Conservation (phyloP, 2,329 filamentous ascomycete genomes). For the Exophiala oligosperma region DNA sequence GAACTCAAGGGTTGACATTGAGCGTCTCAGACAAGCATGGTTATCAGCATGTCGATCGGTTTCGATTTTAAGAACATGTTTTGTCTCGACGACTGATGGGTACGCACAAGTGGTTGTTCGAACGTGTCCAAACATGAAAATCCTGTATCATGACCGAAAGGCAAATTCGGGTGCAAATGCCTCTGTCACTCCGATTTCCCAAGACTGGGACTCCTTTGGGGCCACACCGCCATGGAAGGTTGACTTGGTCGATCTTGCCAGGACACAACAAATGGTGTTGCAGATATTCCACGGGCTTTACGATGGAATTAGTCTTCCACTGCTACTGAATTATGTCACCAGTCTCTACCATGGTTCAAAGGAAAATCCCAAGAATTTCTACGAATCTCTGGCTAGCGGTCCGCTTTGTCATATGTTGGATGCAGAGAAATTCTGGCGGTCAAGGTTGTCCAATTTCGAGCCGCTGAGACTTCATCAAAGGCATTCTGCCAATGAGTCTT, state of each 20-base stretch:
- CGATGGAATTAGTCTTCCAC: conserved; percentile 74
- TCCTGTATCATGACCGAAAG: conserved; percentile 38
- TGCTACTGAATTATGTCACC: conserved; percentile 63
- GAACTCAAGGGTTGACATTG: conserved; percentile 42
- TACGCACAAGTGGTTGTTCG: conserved; percentile 67
- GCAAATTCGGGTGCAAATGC: conserved; percentile 37
- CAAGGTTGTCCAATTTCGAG: conserved; percentile 28
- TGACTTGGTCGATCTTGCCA: conserved; percentile 32
- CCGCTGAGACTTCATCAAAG: conserved; percentile 4
- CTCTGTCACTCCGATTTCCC: conserved; percentile 45
- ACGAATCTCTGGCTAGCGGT: conserved; percentile 67
- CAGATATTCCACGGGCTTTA: conserved; percentile 85
- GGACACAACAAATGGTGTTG: conserved; percentile 51
- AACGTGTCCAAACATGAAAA: not conserved
- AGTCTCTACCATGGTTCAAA: conserved; percentile 46
- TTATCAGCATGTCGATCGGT: conserved; percentile 49
- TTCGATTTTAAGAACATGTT: conserved; percentile 70
- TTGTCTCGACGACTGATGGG: conserved; percentile 72
- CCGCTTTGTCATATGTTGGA: conserved; percentile 57
- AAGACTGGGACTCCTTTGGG: conserved; percentile 52
- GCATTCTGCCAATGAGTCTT: not conserved
- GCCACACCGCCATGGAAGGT: conserved; percentile 36
- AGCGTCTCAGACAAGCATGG: conserved; percentile 60
- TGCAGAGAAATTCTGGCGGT: conserved; percentile 67
- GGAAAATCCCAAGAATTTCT: conserved; percentile 23